Percentiles rank a stretch among this genome's conserved stretches.
Evolutionary conservation across 1,284 basidiomycete species (phyloP).

Genomic region (Clitocybe nebularis): DNA sequence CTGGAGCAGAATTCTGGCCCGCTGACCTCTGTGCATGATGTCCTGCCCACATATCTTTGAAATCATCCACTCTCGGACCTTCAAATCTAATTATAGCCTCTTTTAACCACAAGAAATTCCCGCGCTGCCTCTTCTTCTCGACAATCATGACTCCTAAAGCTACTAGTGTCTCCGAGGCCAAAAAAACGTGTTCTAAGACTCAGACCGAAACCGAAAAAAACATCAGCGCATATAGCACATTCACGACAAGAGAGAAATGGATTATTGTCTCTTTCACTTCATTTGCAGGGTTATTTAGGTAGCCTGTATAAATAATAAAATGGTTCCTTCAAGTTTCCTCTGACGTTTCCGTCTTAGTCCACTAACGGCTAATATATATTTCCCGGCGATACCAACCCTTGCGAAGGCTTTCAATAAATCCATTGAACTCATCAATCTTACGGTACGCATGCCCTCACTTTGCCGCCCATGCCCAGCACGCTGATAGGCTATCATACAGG

Average conservation of each 20-base stretch:
- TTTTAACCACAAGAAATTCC: too few species aligned
- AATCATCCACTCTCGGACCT: too few species aligned
- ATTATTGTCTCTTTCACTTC: conserved; percentile 56
- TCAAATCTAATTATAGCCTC: too few species aligned
- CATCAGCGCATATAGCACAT: conserved; percentile 46
- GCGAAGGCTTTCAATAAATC: conserved; percentile 59
- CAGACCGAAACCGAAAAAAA: too few species aligned
- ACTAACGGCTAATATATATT: conserved; percentile 72
- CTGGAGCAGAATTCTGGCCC: conserved; percentile 35
- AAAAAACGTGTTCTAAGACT: too few species aligned
- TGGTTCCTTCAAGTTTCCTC: not conserved
- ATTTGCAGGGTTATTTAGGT: conserved; percentile 63
- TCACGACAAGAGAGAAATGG: conserved; percentile 60
- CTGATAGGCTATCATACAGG: conserved; percentile 20
- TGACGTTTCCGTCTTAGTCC: conserved; percentile 39
- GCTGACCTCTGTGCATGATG: conserved; percentile 46
- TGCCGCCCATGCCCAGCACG: not conserved
- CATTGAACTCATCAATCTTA: conserved; percentile 68
- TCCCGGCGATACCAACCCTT: conserved; percentile 72
- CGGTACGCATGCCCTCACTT: conserved; percentile 28
- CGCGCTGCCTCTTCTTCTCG: too few species aligned
- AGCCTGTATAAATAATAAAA: conserved; percentile 3
- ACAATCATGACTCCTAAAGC: too few species aligned
- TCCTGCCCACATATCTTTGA: conserved; percentile 57
- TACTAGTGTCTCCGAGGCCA: too few species aligned